These are phyloP conservation scores for Cicer chorassanicum DNA, from an alignment of 306 rosid species.

Conservation along the genomic window DNA sequence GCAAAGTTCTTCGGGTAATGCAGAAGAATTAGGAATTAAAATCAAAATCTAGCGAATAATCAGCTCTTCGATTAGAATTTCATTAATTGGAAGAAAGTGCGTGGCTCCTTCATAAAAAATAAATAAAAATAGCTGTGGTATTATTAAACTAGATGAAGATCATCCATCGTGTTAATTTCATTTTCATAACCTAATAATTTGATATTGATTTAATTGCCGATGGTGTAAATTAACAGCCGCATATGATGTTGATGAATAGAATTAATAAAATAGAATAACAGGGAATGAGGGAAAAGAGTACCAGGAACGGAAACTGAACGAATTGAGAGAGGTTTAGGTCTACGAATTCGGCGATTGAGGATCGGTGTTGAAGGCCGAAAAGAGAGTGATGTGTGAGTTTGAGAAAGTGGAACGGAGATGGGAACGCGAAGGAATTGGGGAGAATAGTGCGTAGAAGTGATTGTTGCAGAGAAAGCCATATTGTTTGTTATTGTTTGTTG, in stretches of 20 bases:
- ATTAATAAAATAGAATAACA: not conserved
- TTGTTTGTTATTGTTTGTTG: not conserved
- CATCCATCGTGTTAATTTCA: too few relatives aligned
- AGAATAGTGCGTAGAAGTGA: slow-evolving; percentile 37
- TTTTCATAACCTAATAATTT: not conserved
- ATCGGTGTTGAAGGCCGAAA: slow-evolving; percentile 49
- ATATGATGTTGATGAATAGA: not conserved
- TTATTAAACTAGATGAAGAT: too few relatives aligned
- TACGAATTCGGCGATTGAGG: slow-evolving; percentile 43
- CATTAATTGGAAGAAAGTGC: too few relatives aligned
- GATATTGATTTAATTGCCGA: not conserved
- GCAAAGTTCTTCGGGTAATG: slow-evolving; percentile 2
- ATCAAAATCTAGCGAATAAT: not conserved
- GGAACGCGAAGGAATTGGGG: slow-evolving; percentile 61
- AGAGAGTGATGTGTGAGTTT: slow-evolving; percentile 48
- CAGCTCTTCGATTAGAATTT: not conserved
- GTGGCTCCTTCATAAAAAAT: too few relatives aligned
- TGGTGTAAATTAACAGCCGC: not conserved
- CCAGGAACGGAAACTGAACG: slow-evolving; percentile 76
- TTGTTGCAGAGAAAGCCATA: slow-evolving; percentile 78
- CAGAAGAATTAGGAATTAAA: not conserved
- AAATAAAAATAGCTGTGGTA: too few relatives aligned
- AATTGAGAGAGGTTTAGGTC: slow-evolving; percentile 56
- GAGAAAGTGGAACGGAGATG: slow-evolving; percentile 46
- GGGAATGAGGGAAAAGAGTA: slow-evolving; percentile 7